Percentiles rank a stretch among this genome's conserved stretches.
These are phyloP conservation scores for Lenzites betulinus DNA, from an alignment of 768 basidiomycete genomes.

Conservation along the genomic window DNA sequence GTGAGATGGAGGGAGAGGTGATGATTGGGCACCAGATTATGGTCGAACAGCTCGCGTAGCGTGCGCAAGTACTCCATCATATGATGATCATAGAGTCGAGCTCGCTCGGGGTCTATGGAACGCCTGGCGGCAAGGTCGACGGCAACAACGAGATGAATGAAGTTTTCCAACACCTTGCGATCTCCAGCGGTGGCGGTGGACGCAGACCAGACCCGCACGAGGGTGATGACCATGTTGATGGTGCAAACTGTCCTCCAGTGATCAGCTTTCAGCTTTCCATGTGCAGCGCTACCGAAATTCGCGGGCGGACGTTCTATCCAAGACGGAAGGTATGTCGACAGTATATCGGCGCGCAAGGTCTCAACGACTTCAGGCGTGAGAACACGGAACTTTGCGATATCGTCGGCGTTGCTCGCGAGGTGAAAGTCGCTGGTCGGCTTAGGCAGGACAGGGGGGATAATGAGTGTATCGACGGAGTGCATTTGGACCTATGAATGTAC, in stretches of 20 bases:
- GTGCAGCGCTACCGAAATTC: conserved; percentile 14
- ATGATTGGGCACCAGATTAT: conserved; percentile 32
- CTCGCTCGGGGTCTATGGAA: background rate
- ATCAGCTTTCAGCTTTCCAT: conserved; percentile 28
- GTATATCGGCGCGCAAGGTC: background rate
- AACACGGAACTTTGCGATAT: background rate
- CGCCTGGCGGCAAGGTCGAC: conserved; percentile 28
- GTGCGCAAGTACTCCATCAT: conserved; percentile 24
- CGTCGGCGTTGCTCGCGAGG: background rate
- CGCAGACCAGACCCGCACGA: conserved; percentile 38
- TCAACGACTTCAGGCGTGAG: background rate
- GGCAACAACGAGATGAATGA: conserved; percentile 26
- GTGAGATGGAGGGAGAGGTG: conserved; percentile 37
- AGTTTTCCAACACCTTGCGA: conserved; percentile 31
- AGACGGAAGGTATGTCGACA: conserved; percentile 5
- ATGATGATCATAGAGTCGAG: conserved; percentile 4
- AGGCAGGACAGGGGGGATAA: background rate
- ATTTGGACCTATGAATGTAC: background rate
- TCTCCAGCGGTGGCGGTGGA: conserved; percentile 12
- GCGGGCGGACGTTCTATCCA: conserved; percentile 19
- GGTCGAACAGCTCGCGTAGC: conserved; percentile 27
- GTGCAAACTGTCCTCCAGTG: conserved; percentile 38
- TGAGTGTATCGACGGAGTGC: background rate
- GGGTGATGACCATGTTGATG: conserved; percentile 36
- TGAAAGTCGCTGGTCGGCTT: background rate